phyloP scores from a whole-genome alignment of 306 rosid genomes.

The Boehmeria nivea region DNA sequence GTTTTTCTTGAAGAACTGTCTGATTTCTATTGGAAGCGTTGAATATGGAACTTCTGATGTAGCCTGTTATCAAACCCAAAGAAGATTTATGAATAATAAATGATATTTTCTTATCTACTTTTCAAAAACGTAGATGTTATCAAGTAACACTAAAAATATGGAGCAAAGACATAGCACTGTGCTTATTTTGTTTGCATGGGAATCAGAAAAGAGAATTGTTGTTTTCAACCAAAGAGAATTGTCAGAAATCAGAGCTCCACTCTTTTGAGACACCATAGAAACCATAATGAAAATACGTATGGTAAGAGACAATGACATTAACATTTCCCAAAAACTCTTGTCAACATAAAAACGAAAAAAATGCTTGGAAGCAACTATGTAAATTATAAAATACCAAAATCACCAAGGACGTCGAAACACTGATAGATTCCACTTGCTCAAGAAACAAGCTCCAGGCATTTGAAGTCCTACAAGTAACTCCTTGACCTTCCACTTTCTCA shows the following conservation, averaged over 20 bases:
- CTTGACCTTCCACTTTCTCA: conserved; percentile 28
- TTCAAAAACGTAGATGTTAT: neutral
- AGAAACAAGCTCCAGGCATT: conserved; percentile 77
- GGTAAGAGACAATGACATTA: too few species aligned
- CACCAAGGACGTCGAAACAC: conserved; percentile 67
- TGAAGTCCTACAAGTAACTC: conserved; percentile 39
- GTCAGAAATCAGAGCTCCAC: neutral
- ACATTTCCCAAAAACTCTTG: neutral
- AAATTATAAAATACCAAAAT: conserved; percentile 65
- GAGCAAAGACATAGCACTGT: neutral
- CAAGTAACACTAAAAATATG: neutral
- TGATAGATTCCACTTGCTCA: conserved; percentile 78
- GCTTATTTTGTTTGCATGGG: neutral
- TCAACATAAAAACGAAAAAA: neutral
- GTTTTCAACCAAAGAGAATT: neutral
- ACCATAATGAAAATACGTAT: neutral
- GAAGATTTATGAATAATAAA: too few species aligned
- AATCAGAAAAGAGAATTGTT: neutral
- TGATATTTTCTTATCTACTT: too few species aligned
- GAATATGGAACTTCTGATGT: conserved; percentile 69
- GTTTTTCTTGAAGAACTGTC: conserved; percentile 58
- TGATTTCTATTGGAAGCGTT: conserved; percentile 58
- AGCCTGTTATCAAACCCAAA: conserved; percentile 53
- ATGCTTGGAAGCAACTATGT: neutral
- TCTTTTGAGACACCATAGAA: neutral